Evolutionary conservation across 2,329 filamentous ascomycete species (phyloP).

Genomic region (Nigrospora sphaerica): DNA sequence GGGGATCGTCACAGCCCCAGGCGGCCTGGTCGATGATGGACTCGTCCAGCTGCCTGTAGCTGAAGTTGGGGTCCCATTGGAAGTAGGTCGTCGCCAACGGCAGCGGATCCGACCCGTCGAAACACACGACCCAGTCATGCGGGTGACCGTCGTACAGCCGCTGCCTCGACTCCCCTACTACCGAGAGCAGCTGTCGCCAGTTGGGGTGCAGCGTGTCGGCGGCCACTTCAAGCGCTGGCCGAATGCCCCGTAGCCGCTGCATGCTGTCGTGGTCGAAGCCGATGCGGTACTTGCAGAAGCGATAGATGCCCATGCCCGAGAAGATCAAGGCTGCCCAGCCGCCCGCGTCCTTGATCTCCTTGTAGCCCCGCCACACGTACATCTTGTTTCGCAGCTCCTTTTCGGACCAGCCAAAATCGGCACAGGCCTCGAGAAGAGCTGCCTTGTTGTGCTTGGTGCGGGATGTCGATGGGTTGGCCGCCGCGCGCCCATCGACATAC

Average conservation of each 20-base stretch:
- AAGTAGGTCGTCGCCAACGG: conserved; percentile 38
- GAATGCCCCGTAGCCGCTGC: conserved; percentile 33
- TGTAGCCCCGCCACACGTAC: conserved; percentile 49
- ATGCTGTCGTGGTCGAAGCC: conserved; percentile 44
- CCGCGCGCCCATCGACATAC: conserved; percentile 33
- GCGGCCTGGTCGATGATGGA: conserved; percentile 38
- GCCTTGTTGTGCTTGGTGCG: conserved; percentile 41
- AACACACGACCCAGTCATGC: conserved; percentile 43
- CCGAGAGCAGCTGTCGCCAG: conserved; percentile 42
- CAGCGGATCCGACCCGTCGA: conserved; percentile 29
- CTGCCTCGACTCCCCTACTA: conserved; percentile 34
- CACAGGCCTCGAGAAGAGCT: conserved; percentile 44
- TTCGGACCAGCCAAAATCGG: conserved; percentile 47
- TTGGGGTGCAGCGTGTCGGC: conserved; percentile 45
- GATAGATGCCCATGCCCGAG: conserved; percentile 49
- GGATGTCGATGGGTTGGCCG: conserved; percentile 30
- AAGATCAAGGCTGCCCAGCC: conserved; percentile 51
- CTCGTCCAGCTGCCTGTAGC: conserved; percentile 41
- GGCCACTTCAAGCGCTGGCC: conserved; percentile 42
- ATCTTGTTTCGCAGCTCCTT: conserved; percentile 47
- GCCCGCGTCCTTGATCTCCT: conserved; percentile 49
- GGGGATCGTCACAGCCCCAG: conserved; percentile 43
- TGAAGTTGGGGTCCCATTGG: conserved; percentile 37
- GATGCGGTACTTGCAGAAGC: conserved; percentile 53
- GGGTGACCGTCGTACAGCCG: conserved; percentile 37